Conservation (phyloP, 2,329 filamentous ascomycete species). For the Zasmidium cellare region DNA sequence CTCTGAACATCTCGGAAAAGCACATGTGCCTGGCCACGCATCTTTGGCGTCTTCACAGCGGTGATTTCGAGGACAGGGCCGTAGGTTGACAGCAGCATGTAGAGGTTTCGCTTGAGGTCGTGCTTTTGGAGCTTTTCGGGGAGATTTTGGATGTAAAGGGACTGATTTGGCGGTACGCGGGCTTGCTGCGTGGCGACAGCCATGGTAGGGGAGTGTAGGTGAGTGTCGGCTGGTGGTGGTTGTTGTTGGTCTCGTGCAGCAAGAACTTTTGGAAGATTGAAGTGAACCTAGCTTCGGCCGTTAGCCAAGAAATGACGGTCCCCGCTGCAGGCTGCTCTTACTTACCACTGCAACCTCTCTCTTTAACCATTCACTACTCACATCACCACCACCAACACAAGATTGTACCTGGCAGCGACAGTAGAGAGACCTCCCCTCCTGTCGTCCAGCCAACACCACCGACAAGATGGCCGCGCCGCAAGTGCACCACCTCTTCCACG, state of each 20-base stretch:
- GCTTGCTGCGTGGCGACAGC: conserved; percentile 3
- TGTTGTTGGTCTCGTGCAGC: not conserved
- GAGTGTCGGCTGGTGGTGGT: not conserved
- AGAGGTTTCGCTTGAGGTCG: conserved; percentile 82
- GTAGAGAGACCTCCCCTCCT: conserved; percentile 91
- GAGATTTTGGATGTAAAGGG: conserved; percentile 86
- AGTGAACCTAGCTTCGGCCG: not conserved
- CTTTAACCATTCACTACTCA: no score
- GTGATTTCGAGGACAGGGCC: conserved; percentile 91
- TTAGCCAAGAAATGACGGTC: not conserved
- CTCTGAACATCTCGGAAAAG: conserved; percentile 86
- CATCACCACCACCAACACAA: no score
- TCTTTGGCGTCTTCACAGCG: conserved; percentile 82
- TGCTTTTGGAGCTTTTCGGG: conserved; percentile 87
- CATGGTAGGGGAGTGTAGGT: conserved; percentile 12
- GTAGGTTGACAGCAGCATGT: conserved; percentile 92
- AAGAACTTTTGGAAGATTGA: conserved; percentile 3
- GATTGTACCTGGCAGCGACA: conserved; percentile 54
- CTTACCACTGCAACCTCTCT: conserved; percentile 6
- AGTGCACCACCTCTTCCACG: conserved; percentile 95
- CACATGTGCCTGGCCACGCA: conserved; percentile 94
- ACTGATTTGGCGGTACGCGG: conserved; percentile 40
- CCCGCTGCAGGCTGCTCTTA: not conserved
- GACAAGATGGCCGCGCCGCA: conserved; percentile 76
- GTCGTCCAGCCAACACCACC: conserved; percentile 45